Percentiles rank a stretch among this genome's conserved stretches.
Evolutionary conservation across 2,329 filamentous ascomycete genomes (phyloP).

Genomic region (Calycina marina): DNA sequence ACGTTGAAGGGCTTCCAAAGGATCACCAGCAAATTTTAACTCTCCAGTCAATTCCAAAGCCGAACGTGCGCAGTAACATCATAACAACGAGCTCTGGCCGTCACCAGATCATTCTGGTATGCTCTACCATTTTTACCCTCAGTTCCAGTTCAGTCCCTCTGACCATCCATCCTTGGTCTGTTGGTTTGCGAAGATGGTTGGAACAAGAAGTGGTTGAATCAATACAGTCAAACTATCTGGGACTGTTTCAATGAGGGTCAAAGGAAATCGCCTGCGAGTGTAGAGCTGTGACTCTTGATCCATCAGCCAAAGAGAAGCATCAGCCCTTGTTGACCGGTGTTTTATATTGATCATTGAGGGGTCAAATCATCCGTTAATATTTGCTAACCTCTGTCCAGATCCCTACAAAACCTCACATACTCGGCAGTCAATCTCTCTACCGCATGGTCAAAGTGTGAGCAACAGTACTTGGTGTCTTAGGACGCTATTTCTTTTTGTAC

Average conservation of each 20-base stretch:
- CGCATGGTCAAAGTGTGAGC: constrained; percentile 18
- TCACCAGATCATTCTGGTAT: too few species aligned
- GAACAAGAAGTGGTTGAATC: constrained; percentile 2
- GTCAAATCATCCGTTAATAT: too few species aligned
- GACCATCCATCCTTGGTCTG: too few species aligned
- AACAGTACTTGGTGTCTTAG: constrained; percentile 14
- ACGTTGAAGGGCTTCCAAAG: too few species aligned
- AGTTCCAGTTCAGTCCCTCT: too few species aligned
- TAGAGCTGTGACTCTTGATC: not conserved
- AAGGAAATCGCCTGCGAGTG: not conserved
- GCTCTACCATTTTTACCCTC: too few species aligned
- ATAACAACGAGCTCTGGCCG: too few species aligned
- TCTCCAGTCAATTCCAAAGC: not conserved
- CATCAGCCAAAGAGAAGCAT: too few species aligned
- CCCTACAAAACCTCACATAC: constrained; percentile 5
- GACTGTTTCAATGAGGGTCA: not conserved
- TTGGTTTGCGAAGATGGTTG: too few species aligned
- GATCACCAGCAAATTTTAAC: not conserved
- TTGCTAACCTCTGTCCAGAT: constrained; percentile 11
- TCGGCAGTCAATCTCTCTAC: constrained; percentile 9
- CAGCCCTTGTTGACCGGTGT: too few species aligned
- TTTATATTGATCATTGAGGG: too few species aligned
- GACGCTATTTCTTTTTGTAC: constrained; percentile 9
- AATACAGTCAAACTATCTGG: not conserved
- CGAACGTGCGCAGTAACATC: not conserved